Evolutionary conservation across 768 basidiomycete species (phyloP).

Genomic region (Macrocybe gigantea): DNA sequence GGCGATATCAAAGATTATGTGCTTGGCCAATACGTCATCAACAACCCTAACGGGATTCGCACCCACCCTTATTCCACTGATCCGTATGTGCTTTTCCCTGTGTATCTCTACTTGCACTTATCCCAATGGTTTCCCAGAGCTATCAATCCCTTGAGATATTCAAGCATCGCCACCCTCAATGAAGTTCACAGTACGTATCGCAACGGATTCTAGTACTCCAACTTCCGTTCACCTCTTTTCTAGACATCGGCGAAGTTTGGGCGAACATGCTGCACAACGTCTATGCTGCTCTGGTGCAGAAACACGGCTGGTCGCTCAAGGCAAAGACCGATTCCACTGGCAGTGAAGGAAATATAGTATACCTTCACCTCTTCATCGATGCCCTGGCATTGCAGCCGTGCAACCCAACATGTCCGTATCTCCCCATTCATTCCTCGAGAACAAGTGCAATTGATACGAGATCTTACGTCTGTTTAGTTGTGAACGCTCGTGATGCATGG

Average conservation of each 20-base stretch:
- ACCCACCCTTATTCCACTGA: constrained; percentile 50
- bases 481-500: constrained; percentile 31
- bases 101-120: background rate
- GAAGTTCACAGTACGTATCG: constrained; percentile 38
- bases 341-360: constrained; percentile 29
- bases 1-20: constrained; percentile 28
- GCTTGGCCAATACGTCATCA: constrained; percentile 44
- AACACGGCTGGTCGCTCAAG: constrained; percentile 14
- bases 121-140: background rate
- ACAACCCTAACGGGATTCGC: constrained; percentile 44
- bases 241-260: constrained; percentile 55
- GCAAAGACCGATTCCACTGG: constrained; percentile 22
- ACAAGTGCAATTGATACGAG: background rate
- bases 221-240: background rate
- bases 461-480: constrained; percentile 12
- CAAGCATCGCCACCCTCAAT: constrained; percentile 26
- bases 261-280: constrained; percentile 41
- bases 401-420: constrained; percentile 28
- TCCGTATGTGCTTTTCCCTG: constrained; percentile 19
- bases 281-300: constrained; percentile 26
- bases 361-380: constrained; percentile 33
- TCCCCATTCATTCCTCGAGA: background rate
- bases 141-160: constrained; percentile 40
- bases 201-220: background rate
- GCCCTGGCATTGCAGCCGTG: constrained; percentile 28